Percentiles rank a stretch among this genome's conserved stretches.
These are phyloP conservation scores for Dothideomycetes sp. DNA, from an alignment of 2,329 filamentous ascomycete species.

Conservation along the genomic window DNA sequence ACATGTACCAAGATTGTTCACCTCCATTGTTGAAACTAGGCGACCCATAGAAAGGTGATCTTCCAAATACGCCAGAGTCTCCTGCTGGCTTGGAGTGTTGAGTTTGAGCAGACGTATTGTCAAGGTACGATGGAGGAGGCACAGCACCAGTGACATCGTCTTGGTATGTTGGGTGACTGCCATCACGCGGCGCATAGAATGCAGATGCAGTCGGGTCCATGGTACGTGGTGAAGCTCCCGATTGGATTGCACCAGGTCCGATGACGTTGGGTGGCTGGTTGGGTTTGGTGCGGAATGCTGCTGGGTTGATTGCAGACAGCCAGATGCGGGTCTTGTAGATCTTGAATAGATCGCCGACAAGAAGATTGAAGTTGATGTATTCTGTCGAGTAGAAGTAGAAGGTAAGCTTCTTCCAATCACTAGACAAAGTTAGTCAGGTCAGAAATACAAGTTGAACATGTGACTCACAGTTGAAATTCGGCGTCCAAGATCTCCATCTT, in stretches of 20 bases:
- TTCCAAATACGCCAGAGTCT: neutral
- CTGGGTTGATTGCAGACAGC: slow-evolving; percentile 99
- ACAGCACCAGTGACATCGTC: neutral
- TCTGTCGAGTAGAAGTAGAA: slow-evolving; percentile 98
- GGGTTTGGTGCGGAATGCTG: slow-evolving; percentile 56
- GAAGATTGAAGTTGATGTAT: slow-evolving; percentile 98
- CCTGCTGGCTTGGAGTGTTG: slow-evolving; percentile 5
- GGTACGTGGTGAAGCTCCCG: slow-evolving; percentile 24
- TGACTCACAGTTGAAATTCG: slow-evolving; percentile 92
- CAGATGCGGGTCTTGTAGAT: slow-evolving; percentile 99
- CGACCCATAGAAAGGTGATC: neutral
- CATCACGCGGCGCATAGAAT: slow-evolving; percentile 2
- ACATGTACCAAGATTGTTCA: slow-evolving; percentile 8
- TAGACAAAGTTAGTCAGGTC: slow-evolving; percentile 31
- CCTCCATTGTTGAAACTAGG: neutral
- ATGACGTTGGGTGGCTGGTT: slow-evolving; percentile 29
- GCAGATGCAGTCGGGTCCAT: slow-evolving; percentile 17
- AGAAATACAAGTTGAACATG: neutral
- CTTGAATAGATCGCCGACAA: slow-evolving; percentile 96
- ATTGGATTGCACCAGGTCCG: slow-evolving; percentile 27
- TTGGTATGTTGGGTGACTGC: slow-evolving; percentile 5
- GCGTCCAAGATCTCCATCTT: slow-evolving; percentile 99
- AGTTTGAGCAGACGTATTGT: neutral
- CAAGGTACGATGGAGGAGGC: neutral
- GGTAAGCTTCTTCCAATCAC: slow-evolving; percentile 97